phyloP scores from a whole-genome alignment of 2,329 filamentous ascomycete genomes.

The Stagonosporopsis rhizophila region DNA sequence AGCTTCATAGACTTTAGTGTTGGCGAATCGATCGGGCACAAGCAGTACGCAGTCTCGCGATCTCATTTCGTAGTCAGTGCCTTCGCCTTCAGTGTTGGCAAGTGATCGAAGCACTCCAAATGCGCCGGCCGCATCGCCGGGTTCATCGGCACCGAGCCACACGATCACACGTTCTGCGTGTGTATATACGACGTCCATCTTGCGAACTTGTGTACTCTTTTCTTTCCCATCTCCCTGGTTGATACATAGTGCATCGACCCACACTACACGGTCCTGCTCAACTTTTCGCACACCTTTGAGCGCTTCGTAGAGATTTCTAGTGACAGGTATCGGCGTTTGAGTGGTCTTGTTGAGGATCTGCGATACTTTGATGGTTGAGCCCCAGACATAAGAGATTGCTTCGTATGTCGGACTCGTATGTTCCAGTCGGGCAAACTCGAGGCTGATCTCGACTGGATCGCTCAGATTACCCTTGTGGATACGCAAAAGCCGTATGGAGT shows the following conservation, averaged over 20 bases:
- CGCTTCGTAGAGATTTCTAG: slow-evolving; percentile 17
- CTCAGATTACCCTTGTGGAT: slow-evolving; percentile 14
- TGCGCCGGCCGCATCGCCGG: slow-evolving; percentile 3
- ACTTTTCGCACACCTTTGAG: slow-evolving; percentile 14
- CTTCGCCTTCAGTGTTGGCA: background rate
- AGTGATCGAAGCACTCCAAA: slow-evolving; percentile 2
- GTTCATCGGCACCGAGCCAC: slow-evolving; percentile 18
- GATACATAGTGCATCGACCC: slow-evolving; percentile 29
- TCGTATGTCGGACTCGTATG: slow-evolving; percentile 11
- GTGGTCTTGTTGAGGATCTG: background rate
- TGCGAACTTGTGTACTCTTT: slow-evolving; percentile 20
- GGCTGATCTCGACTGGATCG: slow-evolving; percentile 7
- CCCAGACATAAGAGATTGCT: slow-evolving; percentile 29
- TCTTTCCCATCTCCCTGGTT: slow-evolving; percentile 22
- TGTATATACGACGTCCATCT: slow-evolving; percentile 22
- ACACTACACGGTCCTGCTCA: slow-evolving; percentile 5
- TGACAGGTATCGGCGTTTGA: background rate
- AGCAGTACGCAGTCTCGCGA: background rate
- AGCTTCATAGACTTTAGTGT: background rate
- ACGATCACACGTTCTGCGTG: slow-evolving; percentile 15
- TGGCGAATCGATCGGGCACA: background rate
- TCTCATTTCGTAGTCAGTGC: background rate
- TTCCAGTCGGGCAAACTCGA: slow-evolving; percentile 15
- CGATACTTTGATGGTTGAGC: background rate
- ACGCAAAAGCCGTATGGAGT: slow-evolving; percentile 23